phyloP scores from a whole-genome alignment of 1,284 basidiomycete genomes.

The Malassezia pachydermatis region DNA sequence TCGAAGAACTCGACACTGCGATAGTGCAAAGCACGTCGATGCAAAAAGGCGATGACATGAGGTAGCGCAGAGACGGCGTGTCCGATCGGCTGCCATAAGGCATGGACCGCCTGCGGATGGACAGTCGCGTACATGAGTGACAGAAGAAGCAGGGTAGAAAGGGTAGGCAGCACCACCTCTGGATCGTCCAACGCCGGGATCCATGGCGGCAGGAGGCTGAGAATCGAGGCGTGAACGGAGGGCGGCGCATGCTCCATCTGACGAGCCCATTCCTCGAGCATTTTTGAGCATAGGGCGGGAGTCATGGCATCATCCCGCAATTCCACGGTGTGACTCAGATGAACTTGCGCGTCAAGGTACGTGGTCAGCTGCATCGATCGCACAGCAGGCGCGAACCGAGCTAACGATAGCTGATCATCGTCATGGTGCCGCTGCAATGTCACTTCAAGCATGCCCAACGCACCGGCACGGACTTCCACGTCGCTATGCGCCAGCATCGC shows the following conservation, averaged over 20 bases:
- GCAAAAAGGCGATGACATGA: background rate
- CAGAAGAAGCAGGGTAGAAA: conserved; percentile 73
- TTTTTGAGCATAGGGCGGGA: background rate
- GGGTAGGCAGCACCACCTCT: conserved; percentile 34
- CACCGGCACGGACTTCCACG: conserved; percentile 60
- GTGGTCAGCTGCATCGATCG: conserved; percentile 66
- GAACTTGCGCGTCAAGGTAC: conserved; percentile 47
- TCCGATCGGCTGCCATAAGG: conserved; percentile 55
- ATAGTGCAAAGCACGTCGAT: conserved; percentile 3
- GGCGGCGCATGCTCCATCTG: conserved; percentile 8
- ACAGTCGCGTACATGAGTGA: conserved; percentile 65
- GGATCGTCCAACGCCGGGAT: background rate
- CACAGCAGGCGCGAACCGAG: conserved; percentile 26
- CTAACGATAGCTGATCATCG: background rate
- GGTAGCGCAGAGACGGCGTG: background rate
- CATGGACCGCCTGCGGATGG: conserved; percentile 67
- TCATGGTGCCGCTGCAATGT: background rate
- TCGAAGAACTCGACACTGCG: conserved; percentile 3
- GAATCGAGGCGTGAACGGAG: background rate
- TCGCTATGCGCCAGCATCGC: conserved; percentile 61
- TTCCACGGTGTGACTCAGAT: background rate
- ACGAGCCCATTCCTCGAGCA: conserved; percentile 1
- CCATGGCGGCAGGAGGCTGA: conserved; percentile 9
- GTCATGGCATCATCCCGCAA: background rate
- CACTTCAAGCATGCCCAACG: conserved; percentile 60